Conservation (phyloP, 352 stramenopile species). For the Phytophthora macrochlamydospora region DNA sequence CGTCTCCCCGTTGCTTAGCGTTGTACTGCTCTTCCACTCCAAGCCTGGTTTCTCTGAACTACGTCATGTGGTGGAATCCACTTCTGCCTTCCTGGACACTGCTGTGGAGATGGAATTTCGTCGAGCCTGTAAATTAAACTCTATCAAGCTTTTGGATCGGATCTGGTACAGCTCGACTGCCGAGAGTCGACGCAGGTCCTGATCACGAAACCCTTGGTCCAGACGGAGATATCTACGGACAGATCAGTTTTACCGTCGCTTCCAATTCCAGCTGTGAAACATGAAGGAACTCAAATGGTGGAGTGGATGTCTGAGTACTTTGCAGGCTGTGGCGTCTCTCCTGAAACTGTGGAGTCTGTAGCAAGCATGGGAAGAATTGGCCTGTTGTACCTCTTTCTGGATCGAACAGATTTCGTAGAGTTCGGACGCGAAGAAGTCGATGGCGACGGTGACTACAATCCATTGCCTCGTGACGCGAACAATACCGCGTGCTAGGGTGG, state of each 20-base stretch:
- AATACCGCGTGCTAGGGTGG: not conserved
- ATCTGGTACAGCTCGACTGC: slow-evolving; percentile 5
- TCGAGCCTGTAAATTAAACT: slow-evolving; percentile 1
- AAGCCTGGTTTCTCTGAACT: not conserved
- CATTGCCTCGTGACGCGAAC: not conserved
- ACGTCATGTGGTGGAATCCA: not conserved
- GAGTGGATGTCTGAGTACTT: not conserved
- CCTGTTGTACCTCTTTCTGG: not conserved
- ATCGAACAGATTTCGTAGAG: not conserved
- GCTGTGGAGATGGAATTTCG: slow-evolving; percentile 15
- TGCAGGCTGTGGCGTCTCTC: not conserved
- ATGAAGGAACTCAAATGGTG: not conserved
- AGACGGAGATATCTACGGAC: not conserved
- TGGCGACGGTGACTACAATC: too few relatives aligned
- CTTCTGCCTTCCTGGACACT: slow-evolving; percentile 8
- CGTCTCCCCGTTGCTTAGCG: not conserved
- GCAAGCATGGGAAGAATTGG: not conserved
- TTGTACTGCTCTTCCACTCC: not conserved
- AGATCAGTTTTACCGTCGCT: not conserved
- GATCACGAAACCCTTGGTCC: not conserved
- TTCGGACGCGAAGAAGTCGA: too few relatives aligned
- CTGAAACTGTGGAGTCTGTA: not conserved
- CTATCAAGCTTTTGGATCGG: not conserved
- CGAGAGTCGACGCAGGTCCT: not conserved
- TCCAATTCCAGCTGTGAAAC: not conserved